Percentiles rank a stretch among this genome's conserved stretches.
Evolutionary conservation across 2,329 filamentous ascomycete species (phyloP).

Genomic region (Sporothrix luriei): DNA sequence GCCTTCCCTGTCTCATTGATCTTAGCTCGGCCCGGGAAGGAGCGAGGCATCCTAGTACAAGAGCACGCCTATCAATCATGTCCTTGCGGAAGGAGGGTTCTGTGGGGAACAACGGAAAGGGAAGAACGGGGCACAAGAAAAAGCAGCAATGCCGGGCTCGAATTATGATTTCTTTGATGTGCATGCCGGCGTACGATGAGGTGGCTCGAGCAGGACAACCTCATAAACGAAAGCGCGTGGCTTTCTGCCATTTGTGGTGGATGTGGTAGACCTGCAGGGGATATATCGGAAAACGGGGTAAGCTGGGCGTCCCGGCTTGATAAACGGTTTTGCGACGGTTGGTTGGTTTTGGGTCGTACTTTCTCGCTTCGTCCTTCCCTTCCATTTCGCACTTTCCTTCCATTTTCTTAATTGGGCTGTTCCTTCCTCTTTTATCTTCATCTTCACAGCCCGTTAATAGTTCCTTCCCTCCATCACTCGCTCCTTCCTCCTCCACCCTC

Average conservation of each 20-base stretch:
- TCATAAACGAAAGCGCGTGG: neutral
- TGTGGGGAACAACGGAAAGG: conserved; percentile 18
- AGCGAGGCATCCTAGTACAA: conserved; percentile 6
- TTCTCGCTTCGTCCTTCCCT: neutral
- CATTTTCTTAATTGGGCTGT: conserved; percentile 2
- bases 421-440: neutral
- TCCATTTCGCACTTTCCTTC: neutral
- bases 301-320: conserved; percentile 14
- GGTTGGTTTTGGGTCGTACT: conserved; percentile 17
- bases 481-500: conserved; percentile 17
- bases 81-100: neutral
- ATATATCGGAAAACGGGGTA: conserved; percentile 23
- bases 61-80: neutral
- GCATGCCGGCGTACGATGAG: neutral
- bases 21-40: neutral
- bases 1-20: conserved; percentile 20
- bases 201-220: neutral
- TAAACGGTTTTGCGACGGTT: conserved; percentile 31
- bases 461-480: conserved; percentile 2
- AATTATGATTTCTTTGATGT: neutral
- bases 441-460: neutral
- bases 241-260: conserved; percentile 19
- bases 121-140: neutral
- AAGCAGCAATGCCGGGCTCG: neutral
- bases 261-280: conserved; percentile 18